Evolutionary conservation across 805 yeast species (phyloP), one percentile per base, ranked within the genome.

Genomic region (Komagataella populi): DNA sequence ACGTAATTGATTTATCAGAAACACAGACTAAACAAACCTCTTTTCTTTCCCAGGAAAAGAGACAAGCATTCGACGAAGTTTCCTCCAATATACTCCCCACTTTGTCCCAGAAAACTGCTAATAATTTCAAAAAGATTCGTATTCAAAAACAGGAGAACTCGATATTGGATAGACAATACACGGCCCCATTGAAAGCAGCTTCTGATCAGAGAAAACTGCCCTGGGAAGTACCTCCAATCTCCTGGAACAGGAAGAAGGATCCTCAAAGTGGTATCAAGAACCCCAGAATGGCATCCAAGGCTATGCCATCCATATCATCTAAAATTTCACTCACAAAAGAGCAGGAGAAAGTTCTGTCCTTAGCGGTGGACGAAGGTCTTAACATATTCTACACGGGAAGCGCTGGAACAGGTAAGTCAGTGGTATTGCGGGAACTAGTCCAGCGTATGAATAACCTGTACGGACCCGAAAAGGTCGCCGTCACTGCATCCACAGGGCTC

Each of bases 391-490:
- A 87, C 63, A 93, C 99, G 0, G 99, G 99, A 49, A 88, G 97
- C 39, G 99, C 99, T 0, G 99, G 99, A 60, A 93, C 99, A 0
- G 99, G 99, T 62, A 93, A 93, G 63, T 91, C 99, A 1, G 84
- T 93, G 3, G 70, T 93, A n/a, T 68, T 93, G 49, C 74, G 76
- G 54, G 72, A 79, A 8, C 70, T 86, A 44, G 84, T 86, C 51
- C 76, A 77, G 57, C 65, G 72, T 0, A 62, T 86, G 51, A 71
- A 67, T 55, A 54, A 56, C 1, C 72, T 71, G 53, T 72, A 78
- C 61, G 72, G 74, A 0, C 55, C 55, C 0, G 78, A 76, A 1
- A 61, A 69, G 12, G 87, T 86, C 3, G 89, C 84, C 0, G 84
- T 86, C 1, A 84, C 93, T 0, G 95, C 95, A 0, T 84, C 93